These are phyloP conservation scores for Dioscorea alata DNA, from an alignment of 106 monocot species.

Conservation along the genomic window DNA sequence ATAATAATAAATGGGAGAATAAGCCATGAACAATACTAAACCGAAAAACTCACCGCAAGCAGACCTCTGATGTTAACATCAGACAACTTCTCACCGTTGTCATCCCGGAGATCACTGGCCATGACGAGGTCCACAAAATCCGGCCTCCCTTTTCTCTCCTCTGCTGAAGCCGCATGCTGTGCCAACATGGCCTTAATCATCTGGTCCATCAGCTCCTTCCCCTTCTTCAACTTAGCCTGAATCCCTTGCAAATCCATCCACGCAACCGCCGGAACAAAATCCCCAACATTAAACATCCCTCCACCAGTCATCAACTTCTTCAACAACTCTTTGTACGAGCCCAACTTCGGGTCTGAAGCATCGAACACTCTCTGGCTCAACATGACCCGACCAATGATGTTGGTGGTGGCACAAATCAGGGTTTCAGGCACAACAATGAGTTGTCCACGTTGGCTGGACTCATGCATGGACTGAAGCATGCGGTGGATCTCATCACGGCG, in stretches of 20 bases:
- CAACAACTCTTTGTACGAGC: conserved; percentile 33
- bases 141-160: conserved; percentile 7
- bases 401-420: conserved; percentile 21
- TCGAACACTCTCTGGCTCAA: conserved; percentile 32
- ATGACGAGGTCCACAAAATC: conserved; percentile 20
- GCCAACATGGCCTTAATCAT: conserved; percentile 16
- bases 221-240: conserved; percentile 19
- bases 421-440: conserved; percentile 13
- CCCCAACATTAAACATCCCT: conserved; percentile 33
- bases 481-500: conserved; percentile 21
- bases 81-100: conserved; percentile 23
- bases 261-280: conserved; percentile 28
- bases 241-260: conserved; percentile 38
- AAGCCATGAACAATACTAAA: too few relatives aligned
- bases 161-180: conserved; percentile 22
- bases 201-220: conserved; percentile 13
- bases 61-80: conserved; percentile 43
- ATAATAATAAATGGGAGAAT: too few relatives aligned
- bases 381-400: conserved; percentile 33
- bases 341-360: conserved; percentile 15
- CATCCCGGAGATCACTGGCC: conserved; percentile 9
- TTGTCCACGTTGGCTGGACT: not conserved
- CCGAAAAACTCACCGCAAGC: conserved; percentile 17
- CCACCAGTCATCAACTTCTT: conserved; percentile 25
- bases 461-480: conserved; percentile 22